Conservation (phyloP, 2,329 filamentous ascomycete species). For the Pseudogymnoascus sp. region DNA sequence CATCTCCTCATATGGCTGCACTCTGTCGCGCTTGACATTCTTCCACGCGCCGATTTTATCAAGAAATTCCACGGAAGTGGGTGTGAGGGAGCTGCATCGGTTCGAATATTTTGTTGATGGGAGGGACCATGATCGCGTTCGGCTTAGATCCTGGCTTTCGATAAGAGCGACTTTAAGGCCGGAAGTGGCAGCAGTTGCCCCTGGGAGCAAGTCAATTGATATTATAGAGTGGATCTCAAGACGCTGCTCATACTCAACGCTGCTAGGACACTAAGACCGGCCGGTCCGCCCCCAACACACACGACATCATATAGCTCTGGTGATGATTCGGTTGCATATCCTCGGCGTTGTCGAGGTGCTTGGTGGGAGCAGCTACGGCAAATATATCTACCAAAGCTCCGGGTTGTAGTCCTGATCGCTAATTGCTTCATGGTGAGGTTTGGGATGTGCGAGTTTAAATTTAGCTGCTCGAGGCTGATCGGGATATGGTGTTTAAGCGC, state of each 20-base stretch:
- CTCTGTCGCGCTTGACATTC: slow-evolving; percentile 60
- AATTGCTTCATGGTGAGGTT: slow-evolving; percentile 4
- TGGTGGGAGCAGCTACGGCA: slow-evolving; percentile 23
- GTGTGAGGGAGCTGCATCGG: slow-evolving; percentile 89
- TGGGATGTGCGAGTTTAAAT: not conserved
- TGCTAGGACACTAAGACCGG: slow-evolving; percentile 72
- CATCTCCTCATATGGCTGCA: slow-evolving; percentile 91
- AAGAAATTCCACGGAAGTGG: slow-evolving; percentile 75
- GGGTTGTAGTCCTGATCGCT: slow-evolving; percentile 5
- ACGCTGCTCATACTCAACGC: slow-evolving; percentile 55
- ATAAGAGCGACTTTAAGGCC: slow-evolving; percentile 78
- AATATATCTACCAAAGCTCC: slow-evolving; percentile 19
- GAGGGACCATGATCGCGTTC: slow-evolving; percentile 57
- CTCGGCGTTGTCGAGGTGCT: slow-evolving; percentile 20
- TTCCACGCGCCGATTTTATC: slow-evolving; percentile 77
- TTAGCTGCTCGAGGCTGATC: not conserved
- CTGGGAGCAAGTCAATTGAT: slow-evolving; percentile 35
- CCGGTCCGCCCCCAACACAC: slow-evolving; percentile 30
- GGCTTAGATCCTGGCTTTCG: slow-evolving; percentile 76
- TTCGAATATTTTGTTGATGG: slow-evolving; percentile 71
- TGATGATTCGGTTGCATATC: slow-evolving; percentile 19
- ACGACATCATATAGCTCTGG: slow-evolving; percentile 30
- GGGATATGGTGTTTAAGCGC: not conserved
- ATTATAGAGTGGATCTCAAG: not conserved
- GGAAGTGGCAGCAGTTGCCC: slow-evolving; percentile 64